Percentiles rank a stretch among this genome's conserved stretches.
phyloP scores from a whole-genome alignment of 1,284 basidiomycete species.

The Ustilago nuda region DNA sequence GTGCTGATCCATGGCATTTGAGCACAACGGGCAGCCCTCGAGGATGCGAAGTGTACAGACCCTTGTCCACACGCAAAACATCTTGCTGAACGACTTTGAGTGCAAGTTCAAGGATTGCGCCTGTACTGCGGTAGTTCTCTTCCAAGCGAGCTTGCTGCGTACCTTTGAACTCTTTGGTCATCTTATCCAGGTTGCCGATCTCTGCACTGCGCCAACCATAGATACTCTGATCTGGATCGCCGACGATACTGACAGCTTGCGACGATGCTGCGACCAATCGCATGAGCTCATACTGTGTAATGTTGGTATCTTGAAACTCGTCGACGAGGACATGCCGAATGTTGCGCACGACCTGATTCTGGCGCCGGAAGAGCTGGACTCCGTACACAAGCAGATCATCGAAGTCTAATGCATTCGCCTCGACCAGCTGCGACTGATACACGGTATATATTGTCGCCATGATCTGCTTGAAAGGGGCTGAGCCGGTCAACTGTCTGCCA shows the following conservation, averaged over 20 bases:
- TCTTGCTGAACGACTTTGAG: slow-evolving; percentile 85
- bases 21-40: slow-evolving; percentile 72
- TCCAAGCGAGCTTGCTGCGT: slow-evolving; percentile 79
- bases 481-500: slow-evolving; percentile 21
- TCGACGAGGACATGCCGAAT: slow-evolving; percentile 87
- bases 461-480: slow-evolving; percentile 30
- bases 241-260: slow-evolving; percentile 79
- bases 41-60: slow-evolving; percentile 80
- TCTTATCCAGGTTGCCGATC: slow-evolving; percentile 64
- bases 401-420: slow-evolving; percentile 84
- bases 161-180: slow-evolving; percentile 57
- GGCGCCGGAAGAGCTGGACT: slow-evolving; percentile 75
- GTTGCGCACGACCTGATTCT: slow-evolving; percentile 75
- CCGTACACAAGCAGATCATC: slow-evolving; percentile 85
- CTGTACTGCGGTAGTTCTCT: slow-evolving; percentile 88
- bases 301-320: slow-evolving; percentile 92
- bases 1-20: slow-evolving; percentile 35
- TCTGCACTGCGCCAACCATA: slow-evolving; percentile 88
- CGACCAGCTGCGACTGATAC: slow-evolving; percentile 77
- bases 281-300: slow-evolving; percentile 87
- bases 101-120: slow-evolving; percentile 80
- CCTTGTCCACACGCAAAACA: slow-evolving; percentile 79
- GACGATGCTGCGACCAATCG: slow-evolving; percentile 69
- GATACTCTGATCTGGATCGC: slow-evolving; percentile 92
- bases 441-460: slow-evolving; percentile 74